Conservation (phyloP, 352 stramenopile species). For the Phytopythium cucurbitacearum region DNA sequence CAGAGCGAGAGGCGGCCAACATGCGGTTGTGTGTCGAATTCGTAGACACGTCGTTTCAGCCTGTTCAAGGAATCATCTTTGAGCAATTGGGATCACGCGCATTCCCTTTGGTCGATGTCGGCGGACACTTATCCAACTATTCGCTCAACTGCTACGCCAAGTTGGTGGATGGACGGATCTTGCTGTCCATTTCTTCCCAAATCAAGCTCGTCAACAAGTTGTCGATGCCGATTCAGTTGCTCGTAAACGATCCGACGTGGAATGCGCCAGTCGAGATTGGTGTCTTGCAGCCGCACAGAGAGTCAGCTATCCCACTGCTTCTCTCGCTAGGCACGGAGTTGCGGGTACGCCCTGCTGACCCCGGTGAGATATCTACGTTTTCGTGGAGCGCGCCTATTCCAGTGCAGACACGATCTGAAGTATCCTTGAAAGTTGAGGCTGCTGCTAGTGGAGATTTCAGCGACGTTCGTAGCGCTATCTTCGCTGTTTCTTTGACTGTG, state of each 20-base stretch:
- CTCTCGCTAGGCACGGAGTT: constrained; percentile 65
- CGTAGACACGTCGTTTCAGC: constrained; percentile 51
- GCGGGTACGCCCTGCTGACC: constrained; percentile 38
- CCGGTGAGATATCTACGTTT: constrained; percentile 14
- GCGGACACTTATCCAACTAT: constrained; percentile 47
- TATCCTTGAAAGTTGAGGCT: constrained; percentile 63
- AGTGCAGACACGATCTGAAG: constrained; percentile 57
- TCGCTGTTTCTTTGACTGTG: constrained; percentile 60
- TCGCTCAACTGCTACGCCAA: constrained; percentile 59
- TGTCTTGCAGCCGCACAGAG: constrained; percentile 43
- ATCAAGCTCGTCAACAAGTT: constrained; percentile 72
- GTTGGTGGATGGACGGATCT: constrained; percentile 72
- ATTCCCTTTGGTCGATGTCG: constrained; percentile 54
- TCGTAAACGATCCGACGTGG: constrained; percentile 83
- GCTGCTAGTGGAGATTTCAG: constrained; percentile 14
- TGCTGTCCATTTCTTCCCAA: constrained; percentile 75
- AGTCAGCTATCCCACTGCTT: constrained; percentile 67
- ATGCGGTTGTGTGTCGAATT: constrained; percentile 65
- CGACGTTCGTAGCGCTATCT: constrained; percentile 40
- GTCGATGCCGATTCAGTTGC: constrained; percentile 63
- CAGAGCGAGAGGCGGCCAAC: constrained; percentile 43
- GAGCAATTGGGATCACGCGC: constrained; percentile 67
- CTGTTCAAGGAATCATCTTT: constrained; percentile 79
- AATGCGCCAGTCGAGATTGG: constrained; percentile 66
- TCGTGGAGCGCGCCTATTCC: constrained; percentile 76